Conservation (phyloP, 345 rosid species). For the Hypericum androsaemum region DNA sequence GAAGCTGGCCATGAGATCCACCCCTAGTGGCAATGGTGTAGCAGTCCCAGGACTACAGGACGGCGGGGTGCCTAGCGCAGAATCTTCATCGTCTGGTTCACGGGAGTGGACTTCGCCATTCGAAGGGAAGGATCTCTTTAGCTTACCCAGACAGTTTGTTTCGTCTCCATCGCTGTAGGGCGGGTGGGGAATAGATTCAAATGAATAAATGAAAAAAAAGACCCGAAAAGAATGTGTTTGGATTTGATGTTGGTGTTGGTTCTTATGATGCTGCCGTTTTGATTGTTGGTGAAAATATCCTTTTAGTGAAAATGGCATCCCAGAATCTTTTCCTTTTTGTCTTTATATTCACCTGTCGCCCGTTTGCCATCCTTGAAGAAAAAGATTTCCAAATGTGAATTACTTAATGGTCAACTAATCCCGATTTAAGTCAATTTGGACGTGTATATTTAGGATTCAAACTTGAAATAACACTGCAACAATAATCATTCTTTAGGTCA, state of each 20-base stretch:
- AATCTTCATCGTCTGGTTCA: conserved; percentile 35
- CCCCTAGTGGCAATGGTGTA: conserved; percentile 29
- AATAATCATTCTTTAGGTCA: too few relatives aligned
- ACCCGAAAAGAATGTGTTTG: conserved; percentile 31
- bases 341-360: not conserved
- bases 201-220: conserved; percentile 27
- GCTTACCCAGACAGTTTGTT: conserved; percentile 74
- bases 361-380: not conserved
- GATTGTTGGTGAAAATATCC: conserved; percentile 18
- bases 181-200: conserved; percentile 17
- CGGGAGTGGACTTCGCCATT: conserved; percentile 88
- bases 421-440: too few relatives aligned
- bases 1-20: conserved; percentile 33
- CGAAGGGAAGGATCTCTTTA: conserved; percentile 81
- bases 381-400: too few relatives aligned
- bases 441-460: too few relatives aligned
- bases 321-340: not conserved
- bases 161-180: conserved; percentile 72
- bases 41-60: conserved; percentile 38
- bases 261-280: conserved; percentile 20
- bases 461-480: too few relatives aligned
- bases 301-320: conserved; percentile 12
- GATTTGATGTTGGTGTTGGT: conserved; percentile 36
- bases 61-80: conserved; percentile 20
- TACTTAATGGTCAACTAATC: too few relatives aligned